Evolutionary conservation across 202 grass and related monocot species (phyloP).

Genomic region (Panicum hallii): DNA sequence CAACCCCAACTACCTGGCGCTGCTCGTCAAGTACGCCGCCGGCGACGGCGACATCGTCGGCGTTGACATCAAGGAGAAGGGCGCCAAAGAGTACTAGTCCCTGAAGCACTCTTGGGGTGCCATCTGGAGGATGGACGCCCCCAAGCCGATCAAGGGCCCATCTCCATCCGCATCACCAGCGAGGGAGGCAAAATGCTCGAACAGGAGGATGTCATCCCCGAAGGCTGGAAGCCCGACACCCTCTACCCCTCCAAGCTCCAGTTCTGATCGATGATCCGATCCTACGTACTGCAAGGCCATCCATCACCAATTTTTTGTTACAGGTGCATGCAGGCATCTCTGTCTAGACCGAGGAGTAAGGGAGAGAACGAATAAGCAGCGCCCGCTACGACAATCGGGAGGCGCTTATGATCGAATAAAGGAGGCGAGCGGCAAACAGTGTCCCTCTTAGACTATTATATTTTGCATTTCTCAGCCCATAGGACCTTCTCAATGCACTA

Average conservation of each 20-base stretch:
- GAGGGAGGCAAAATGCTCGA: constrained; percentile 38
- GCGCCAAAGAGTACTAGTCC: not conserved
- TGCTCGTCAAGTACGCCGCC: constrained; percentile 60
- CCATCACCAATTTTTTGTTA: no score
- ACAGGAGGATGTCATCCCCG: constrained; percentile 52
- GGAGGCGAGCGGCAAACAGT: no score
- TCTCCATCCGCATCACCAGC: constrained; percentile 52
- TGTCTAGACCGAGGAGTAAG: no score
- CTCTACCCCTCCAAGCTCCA: constrained; percentile 54
- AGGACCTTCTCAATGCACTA: no score
- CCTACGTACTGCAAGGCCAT: no score
- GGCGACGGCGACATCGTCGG: constrained; percentile 59
- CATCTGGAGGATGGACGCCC: constrained; percentile 51
- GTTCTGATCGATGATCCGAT: no score
- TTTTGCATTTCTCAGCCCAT: no score
- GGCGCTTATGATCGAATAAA: no score
- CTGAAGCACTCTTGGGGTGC: constrained; percentile 68
- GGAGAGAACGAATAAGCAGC: no score
- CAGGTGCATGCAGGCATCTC: no score
- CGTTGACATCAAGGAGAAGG: constrained; percentile 59
- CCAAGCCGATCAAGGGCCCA: constrained; percentile 41
- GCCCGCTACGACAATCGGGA: no score
- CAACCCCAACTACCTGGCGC: constrained; percentile 56
- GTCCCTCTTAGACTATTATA: no score
- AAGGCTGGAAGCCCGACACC: constrained; percentile 47